A percentile compares a stretch with the other conserved stretches of the same genome.
phyloP scores from a whole-genome alignment of 2,329 filamentous ascomycete genomes.

The Didymella pomorum region DNA sequence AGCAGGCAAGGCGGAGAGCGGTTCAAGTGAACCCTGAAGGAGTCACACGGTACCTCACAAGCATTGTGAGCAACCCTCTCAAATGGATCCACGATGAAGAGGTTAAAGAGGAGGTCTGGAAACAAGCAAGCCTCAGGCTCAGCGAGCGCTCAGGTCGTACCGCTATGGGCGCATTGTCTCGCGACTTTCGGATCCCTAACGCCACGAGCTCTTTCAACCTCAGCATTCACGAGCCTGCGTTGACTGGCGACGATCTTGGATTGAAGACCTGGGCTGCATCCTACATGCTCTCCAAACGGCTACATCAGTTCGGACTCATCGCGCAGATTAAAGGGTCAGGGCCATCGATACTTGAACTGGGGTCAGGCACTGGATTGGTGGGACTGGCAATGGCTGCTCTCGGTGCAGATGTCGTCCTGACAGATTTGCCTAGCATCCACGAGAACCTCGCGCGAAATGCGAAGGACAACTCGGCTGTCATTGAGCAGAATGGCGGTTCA shows the following conservation, averaged over 20 bases:
- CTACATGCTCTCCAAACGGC: slow-evolving; percentile 79
- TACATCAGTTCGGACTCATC: slow-evolving; percentile 54
- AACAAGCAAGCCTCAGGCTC: slow-evolving; percentile 78
- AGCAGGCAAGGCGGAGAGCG: slow-evolving; percentile 1
- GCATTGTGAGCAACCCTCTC: slow-evolving; percentile 72
- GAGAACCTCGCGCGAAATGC: slow-evolving; percentile 81
- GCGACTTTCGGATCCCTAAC: slow-evolving; percentile 66
- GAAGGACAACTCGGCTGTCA: slow-evolving; percentile 65
- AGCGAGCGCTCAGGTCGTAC: slow-evolving; percentile 84
- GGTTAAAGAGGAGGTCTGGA: slow-evolving; percentile 75
- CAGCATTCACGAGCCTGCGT: slow-evolving; percentile 81
- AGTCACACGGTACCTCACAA: slow-evolving; percentile 71
- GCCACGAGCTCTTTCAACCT: slow-evolving; percentile 61
- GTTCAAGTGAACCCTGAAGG: slow-evolving; percentile 53
- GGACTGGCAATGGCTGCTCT: slow-evolving; percentile 84
- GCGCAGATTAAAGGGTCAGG: slow-evolving; percentile 2
- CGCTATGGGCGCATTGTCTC: slow-evolving; percentile 70
- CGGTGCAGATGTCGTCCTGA: slow-evolving; percentile 72
- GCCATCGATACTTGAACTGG: slow-evolving; percentile 73
- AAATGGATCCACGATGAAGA: slow-evolving; percentile 74
- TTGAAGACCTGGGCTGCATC: slow-evolving; percentile 97
- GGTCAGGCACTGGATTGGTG: slow-evolving; percentile 89
- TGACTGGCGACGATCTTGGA: slow-evolving; percentile 87
- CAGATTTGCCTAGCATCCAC: slow-evolving; percentile 84
- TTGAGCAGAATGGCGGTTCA: slow-evolving; percentile 64